Evolutionary conservation across 225 moss, liverwort and hornwort genomes (phyloP).

Genomic region (Rhytidiadelphus loreus): DNA sequence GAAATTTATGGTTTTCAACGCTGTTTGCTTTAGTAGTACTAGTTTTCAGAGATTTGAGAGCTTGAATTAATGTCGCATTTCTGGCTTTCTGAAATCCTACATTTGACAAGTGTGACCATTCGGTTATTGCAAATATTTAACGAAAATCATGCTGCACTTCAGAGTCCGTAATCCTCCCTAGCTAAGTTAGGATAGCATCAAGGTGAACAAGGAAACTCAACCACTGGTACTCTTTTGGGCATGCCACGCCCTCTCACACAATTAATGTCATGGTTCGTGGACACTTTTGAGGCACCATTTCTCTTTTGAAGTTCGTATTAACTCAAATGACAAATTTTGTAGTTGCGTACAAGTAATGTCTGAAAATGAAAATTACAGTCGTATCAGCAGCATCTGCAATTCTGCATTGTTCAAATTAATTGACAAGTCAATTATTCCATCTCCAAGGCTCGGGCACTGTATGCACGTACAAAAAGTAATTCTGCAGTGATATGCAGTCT

Average conservation of each 20-base stretch:
- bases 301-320: background rate
- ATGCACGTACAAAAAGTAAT: background rate
- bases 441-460: background rate
- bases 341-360: background rate
- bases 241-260: background rate
- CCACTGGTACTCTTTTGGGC: background rate
- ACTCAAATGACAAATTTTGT: background rate
- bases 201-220: background rate
- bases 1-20: no score
- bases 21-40: no score
- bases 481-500: background rate
- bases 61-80: background rate
- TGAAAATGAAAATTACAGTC: background rate
- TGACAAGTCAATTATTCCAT: background rate
- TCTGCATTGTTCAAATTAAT: background rate
- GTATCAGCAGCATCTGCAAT: background rate
- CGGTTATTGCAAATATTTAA: background rate
- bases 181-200: background rate
- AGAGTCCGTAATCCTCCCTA: background rate
- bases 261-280: background rate
- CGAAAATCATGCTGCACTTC: background rate
- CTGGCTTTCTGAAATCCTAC: background rate
- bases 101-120: background rate
- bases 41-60: background rate
- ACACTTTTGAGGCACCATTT: background rate